Conservation (phyloP, 2,329 filamentous ascomycete species). For the Sporothrix brunneoviolacea region DNA sequence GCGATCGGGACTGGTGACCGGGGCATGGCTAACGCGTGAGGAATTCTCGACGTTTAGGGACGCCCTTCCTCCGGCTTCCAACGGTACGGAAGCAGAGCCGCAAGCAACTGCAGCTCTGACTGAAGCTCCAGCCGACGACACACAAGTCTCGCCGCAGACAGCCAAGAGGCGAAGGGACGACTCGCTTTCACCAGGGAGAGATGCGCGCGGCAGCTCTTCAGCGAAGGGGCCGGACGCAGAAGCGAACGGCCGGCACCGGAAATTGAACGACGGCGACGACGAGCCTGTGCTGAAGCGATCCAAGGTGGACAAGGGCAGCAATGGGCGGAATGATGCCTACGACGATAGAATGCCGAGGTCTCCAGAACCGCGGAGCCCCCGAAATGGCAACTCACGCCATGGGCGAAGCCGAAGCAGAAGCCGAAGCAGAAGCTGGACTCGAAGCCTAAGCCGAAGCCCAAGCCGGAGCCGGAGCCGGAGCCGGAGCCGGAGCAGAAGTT, state of each 20-base stretch:
- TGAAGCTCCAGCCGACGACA: not conserved
- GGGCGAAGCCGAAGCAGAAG: not conserved
- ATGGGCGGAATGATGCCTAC: not conserved
- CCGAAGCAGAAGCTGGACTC: not conserved
- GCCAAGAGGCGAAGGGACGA: not conserved
- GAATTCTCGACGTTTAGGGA: too few relatives aligned
- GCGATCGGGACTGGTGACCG: too few relatives aligned
- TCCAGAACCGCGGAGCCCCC: not conserved
- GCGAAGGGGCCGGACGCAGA: not conserved
- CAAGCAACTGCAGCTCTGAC: not conserved
- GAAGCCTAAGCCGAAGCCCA: not conserved
- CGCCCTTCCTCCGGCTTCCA: not conserved
- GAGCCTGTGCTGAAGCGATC: not conserved
- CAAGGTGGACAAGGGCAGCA: not conserved
- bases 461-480: not conserved
- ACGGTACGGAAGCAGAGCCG: not conserved
- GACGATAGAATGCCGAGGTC: not conserved
- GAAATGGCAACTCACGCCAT: not conserved
- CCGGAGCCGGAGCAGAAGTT: not conserved
- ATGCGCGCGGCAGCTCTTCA: too few relatives aligned
- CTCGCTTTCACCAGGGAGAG: not conserved
- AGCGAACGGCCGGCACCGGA: not conserved
- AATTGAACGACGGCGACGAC: not conserved
- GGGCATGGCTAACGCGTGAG: too few relatives aligned
- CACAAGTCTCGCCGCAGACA: constrained; percentile 1